Percentiles rank a stretch among this genome's conserved stretches.
These are phyloP conservation scores for Capniomyces stellatus DNA, from an alignment of 371 early-diverging fungal species.

Conservation along the genomic window DNA sequence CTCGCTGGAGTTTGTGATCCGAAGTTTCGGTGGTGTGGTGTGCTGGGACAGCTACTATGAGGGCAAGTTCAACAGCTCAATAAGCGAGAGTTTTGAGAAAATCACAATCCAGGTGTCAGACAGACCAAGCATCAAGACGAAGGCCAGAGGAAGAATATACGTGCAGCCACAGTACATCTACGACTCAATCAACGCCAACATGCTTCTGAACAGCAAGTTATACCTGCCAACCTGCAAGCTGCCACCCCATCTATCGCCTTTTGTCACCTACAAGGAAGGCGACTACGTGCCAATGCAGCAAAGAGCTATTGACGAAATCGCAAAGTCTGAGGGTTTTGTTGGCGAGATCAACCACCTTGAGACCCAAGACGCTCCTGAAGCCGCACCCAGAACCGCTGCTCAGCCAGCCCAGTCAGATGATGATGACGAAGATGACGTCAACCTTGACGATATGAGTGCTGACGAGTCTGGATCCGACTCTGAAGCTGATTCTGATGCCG, in stretches of 20 bases:
- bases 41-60: conserved; percentile 56
- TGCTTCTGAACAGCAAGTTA: conserved; percentile 39
- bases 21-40: conserved; percentile 71
- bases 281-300: conserved; percentile 56
- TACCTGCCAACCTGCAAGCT: conserved; percentile 54
- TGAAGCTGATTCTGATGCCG: conserved; percentile 21
- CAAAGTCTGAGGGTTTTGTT: conserved; percentile 28
- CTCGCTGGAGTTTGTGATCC: conserved; percentile 80
- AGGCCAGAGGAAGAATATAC: conserved; percentile 47
- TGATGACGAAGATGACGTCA: conserved; percentile 17
- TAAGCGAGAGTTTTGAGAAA: conserved; percentile 57
- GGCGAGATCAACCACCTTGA: conserved; percentile 27
- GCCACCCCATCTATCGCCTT: conserved; percentile 91
- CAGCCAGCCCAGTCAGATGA: conserved; percentile 16
- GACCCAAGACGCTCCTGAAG: conserved; percentile 25
- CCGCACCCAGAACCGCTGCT: not conserved
- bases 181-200: conserved; percentile 76
- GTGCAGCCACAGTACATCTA: conserved; percentile 98
- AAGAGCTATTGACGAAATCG: conserved; percentile 17
- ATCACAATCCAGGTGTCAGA: conserved; percentile 84
- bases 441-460: conserved; percentile 22
- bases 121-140: conserved; percentile 50
- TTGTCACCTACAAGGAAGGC: conserved; percentile 65
- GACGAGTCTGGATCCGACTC: conserved; percentile 27
- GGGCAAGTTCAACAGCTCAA: conserved; percentile 18